Evolutionary conservation across 306 rosid species (phyloP).

Genomic region (Pachyrhizus erosus): DNA sequence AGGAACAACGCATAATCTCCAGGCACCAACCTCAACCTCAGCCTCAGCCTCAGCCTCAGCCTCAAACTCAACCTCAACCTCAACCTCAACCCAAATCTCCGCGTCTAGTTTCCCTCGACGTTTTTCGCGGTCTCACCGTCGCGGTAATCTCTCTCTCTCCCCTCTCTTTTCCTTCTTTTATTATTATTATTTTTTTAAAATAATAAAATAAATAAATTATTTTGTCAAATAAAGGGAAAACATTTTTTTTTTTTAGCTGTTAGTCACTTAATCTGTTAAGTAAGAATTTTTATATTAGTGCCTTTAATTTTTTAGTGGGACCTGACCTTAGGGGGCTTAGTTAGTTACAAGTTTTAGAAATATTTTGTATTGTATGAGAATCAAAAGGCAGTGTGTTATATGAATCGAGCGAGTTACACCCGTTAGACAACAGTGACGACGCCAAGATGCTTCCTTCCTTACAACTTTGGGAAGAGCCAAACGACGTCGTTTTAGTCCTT

Average conservation of each 20-base stretch:
- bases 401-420: too few relatives aligned
- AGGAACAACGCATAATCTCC: conserved; percentile 7
- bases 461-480: neutral
- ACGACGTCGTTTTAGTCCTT: conserved; percentile 28
- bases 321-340: too few relatives aligned
- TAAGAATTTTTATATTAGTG: too few relatives aligned
- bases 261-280: neutral
- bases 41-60: conserved; percentile 6
- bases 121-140: conserved; percentile 92
- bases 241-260: neutral
- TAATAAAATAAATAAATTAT: neutral
- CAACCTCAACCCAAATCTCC: conserved; percentile 40
- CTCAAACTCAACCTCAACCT: conserved; percentile 23
- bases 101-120: conserved; percentile 89
- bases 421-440: neutral
- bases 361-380: too few relatives aligned
- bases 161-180: neutral
- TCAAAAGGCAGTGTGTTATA: too few relatives aligned
- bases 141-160: conserved; percentile 62
- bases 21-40: conserved; percentile 23
- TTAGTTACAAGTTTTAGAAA: neutral
- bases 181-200: neutral
- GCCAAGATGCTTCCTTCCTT: neutral
- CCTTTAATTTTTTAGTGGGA: neutral
- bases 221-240: neutral